Base-by-base conservation (phyloP, 192 early-diverging fungal species). In the Thamnidium elegans region DNA sequence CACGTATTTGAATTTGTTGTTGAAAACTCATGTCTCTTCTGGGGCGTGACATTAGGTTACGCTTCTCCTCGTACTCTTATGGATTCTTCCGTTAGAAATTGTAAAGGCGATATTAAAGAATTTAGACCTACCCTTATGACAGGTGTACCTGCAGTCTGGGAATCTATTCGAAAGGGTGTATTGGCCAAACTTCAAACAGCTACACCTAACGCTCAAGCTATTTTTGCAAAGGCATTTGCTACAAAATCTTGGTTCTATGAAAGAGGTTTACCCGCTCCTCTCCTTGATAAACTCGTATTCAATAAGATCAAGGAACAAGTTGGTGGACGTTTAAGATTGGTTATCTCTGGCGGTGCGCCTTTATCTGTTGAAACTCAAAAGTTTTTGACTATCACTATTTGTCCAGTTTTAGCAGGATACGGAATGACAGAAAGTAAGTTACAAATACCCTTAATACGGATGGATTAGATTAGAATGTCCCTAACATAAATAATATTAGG, bases 321-420 rank as follows among this genome's bases (percentile, higher is more conserved):
- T 44, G 96, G 96, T 65, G 93, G 94, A 36, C 80, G 89, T 43
- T 77, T 98, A 55, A 83, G 87, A 67, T 84, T 87, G 67, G 90
- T 86, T 1, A 66, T 95, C 34, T 85, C 87, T 11, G 94, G 94
- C 72, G 96, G 96, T 55, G 96, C 96, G 6, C 91, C 91, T 54
- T 81, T 98, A 65, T 90, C 89, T 36, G 11, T 67, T 39, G 90
- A 92, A 47, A 96, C 93, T 30, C 94, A 96, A 65, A 73, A 84
- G 50, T 94, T 96, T 63, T 76, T 98, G 53, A 78, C 87, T 4
- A 81, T 84, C n/a, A 70, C 83, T 2, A 66, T 96, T 46, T 90
- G 88, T 70, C 86, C 89, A 13, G 80, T 94, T 63, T 72, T 97
- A 39, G 86, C 90, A 52, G 96, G 94, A n/a, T 95, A 94, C 78